phyloP scores from a whole-genome alignment of 495 filamentous ascomycete species.

The Tuber borchii region DNA sequence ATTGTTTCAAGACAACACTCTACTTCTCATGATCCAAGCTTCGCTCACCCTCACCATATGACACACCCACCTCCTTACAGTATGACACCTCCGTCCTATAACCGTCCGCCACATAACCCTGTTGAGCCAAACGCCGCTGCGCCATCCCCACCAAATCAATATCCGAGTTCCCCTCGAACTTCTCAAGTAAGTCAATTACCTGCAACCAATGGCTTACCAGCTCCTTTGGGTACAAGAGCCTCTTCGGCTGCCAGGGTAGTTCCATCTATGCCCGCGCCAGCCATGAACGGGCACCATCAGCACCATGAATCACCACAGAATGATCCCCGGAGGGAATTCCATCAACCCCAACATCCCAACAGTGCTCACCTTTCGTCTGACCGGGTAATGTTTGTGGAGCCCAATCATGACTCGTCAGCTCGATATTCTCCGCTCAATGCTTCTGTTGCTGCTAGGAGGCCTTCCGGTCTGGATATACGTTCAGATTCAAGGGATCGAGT shows the following conservation, averaged over 20 bases:
- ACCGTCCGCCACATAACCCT: conserved; percentile 35
- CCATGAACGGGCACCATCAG: conserved; percentile 27
- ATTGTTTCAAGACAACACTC: conserved; percentile 24
- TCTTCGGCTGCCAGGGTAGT: conserved; percentile 15
- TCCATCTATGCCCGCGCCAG: conserved; percentile 21
- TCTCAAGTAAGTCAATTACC: conserved; percentile 32
- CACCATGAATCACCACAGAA: conserved; percentile 22
- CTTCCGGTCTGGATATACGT: conserved; percentile 28
- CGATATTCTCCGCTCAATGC: conserved; percentile 20
- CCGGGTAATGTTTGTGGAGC: conserved; percentile 21
- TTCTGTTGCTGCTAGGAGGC: conserved; percentile 11
- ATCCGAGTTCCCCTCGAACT: conserved; percentile 38
- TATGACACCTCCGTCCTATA: conserved; percentile 28
- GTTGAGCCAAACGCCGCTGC: conserved; percentile 37
- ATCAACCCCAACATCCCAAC: conserved; percentile 19
- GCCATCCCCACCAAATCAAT: conserved; percentile 40
- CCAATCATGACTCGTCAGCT: conserved; percentile 23
- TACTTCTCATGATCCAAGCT: conserved; percentile 28
- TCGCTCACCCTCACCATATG: conserved; percentile 32
- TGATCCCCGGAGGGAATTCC: conserved; percentile 27
- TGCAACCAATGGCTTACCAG: conserved; percentile 16
- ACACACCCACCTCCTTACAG: conserved; percentile 30
- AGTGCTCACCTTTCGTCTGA: conserved; percentile 17
- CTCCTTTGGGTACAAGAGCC: conserved; percentile 12
- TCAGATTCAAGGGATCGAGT: conserved; percentile 15